A percentile compares a stretch with the other conserved stretches of the same genome.
phyloP scores from a whole-genome alignment of 495 filamentous ascomycete genomes.

The Penicillium pancosmium region DNA sequence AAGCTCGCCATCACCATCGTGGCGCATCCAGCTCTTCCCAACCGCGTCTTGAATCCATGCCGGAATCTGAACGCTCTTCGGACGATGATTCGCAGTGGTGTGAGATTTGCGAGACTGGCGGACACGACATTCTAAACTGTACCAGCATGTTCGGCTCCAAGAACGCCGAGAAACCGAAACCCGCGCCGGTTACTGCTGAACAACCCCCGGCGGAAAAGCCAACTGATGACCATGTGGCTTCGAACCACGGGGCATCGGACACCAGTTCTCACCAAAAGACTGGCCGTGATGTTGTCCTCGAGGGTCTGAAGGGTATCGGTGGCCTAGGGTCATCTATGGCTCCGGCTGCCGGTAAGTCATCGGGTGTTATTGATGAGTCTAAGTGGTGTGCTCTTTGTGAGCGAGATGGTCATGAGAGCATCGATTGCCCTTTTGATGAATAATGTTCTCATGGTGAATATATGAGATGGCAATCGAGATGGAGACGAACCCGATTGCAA shows the following conservation, averaged over 20 bases:
- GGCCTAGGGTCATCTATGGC: slow-evolving; percentile 41
- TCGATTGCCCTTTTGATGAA: slow-evolving; percentile 93
- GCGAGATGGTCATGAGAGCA: slow-evolving; percentile 92
- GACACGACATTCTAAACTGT: slow-evolving; percentile 92
- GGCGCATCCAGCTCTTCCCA: slow-evolving; percentile 37
- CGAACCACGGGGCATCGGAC: slow-evolving; percentile 17
- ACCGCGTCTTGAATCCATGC: slow-evolving; percentile 56
- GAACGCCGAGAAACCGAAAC: slow-evolving; percentile 22
- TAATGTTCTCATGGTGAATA: slow-evolving; percentile 49
- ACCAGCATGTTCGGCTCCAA: slow-evolving; percentile 76
- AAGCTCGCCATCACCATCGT: slow-evolving; percentile 39
- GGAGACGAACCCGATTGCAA: slow-evolving; percentile 9
- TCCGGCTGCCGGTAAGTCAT: slow-evolving; percentile 76
- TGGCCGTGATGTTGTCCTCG: slow-evolving; percentile 57
- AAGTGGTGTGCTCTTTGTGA: slow-evolving; percentile 99
- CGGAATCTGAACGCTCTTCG: slow-evolving; percentile 73
- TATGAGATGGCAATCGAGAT: slow-evolving; percentile 11
- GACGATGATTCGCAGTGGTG: slow-evolving; percentile 85
- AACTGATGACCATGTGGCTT: slow-evolving; percentile 16
- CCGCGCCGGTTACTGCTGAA: slow-evolving; percentile 19
- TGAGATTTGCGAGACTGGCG: slow-evolving; percentile 92
- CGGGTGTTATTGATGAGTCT: slow-evolving; percentile 72
- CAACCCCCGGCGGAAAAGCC: slow-evolving; percentile 23
- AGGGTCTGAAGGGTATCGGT: slow-evolving; percentile 66
- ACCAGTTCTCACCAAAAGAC: slow-evolving; percentile 38